Base-by-base conservation (phyloP, 2,329 filamentous ascomycete genomes). In the Coniochaeta prunicola region DNA sequence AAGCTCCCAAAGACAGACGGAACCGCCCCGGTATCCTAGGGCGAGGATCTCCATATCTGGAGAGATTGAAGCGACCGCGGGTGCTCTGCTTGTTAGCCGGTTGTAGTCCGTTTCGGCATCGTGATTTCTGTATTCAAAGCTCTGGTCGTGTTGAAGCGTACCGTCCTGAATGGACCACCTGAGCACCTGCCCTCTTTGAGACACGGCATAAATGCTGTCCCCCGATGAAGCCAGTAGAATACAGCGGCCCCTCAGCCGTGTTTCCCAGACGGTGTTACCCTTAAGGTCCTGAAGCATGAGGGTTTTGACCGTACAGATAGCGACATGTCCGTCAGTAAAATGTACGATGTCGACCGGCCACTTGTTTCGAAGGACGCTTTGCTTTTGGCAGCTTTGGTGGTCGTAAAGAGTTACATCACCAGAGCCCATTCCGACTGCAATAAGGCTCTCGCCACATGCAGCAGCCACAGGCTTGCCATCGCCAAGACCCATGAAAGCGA, bases 1-100 rank as follows among this genome's bases (percentile, higher is more conserved):
- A 7, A 66, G 12, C 15, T 66, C 64, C 59, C 59, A 65, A 12
- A 66, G 45, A n/a, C 63, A 67, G 13, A 65, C 64, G 12, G 63
- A 50, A 8, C 65, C 65, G 5, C 57, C 56, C 30, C 61, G 57
- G 36, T 64, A 67, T 3, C 50, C 65, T 1, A 66, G 57, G 1
- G 63, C 63, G 9, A 65, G 55, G 21, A 64, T 68, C 62, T 60
- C 63, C 30, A 58, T 40, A 15, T 64, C 62, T 26, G 64, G 61
- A 1, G 64, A 65, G 0, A 66, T 33, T 3, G 61, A 61, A 5
- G 63, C 64, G 2, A 61, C 26, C 9, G 12, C 26, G 2, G 64
- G 64, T 8, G 62, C 64, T 50, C 58, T 58, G 36, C 24, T 21
- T 0, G 3, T 33, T 8, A 40, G 53, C 5, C 6, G 53, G 33